These are phyloP conservation scores for Abrus precatorius DNA, from an alignment of 306 rosid genomes.

Conservation along the genomic window DNA sequence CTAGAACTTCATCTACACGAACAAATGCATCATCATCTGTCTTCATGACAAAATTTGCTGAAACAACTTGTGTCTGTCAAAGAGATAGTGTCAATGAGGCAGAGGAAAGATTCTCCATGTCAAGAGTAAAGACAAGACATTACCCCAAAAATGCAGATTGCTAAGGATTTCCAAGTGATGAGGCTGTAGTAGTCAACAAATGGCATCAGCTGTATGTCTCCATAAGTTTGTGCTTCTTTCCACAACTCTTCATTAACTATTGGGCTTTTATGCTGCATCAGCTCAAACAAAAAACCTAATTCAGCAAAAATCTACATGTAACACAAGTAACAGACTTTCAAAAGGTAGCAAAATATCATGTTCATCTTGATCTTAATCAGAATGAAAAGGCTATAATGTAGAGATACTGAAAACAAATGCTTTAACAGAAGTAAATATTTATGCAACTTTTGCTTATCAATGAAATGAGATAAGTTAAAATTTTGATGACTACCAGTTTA, in stretches of 20 bases:
- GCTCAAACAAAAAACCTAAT: constrained; percentile 50
- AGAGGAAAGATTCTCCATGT: constrained; percentile 36
- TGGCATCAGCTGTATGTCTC: constrained; percentile 97
- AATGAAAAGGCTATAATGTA: constrained; percentile 33
- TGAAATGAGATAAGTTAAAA: background rate
- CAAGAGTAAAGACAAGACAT: constrained; percentile 50
- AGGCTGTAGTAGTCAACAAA: constrained; percentile 97
- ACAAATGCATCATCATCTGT: constrained; percentile 99
- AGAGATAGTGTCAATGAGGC: constrained; percentile 52
- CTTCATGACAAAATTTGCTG: constrained; percentile 95
- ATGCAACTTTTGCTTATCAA: constrained; percentile 19
- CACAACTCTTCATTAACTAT: constrained; percentile 95
- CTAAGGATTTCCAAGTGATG: constrained; percentile 97
- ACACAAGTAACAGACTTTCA: constrained; percentile 28
- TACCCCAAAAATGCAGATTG: constrained; percentile 97
- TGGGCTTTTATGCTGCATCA: constrained; percentile 90
- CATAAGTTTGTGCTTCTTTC: constrained; percentile 91
- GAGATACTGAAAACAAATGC: constrained; percentile 27
- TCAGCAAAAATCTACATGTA: constrained; percentile 37
- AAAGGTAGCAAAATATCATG: constrained; percentile 1
- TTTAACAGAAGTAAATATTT: constrained; percentile 23
- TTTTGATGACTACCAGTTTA: constrained; percentile 36
- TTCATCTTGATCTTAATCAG: constrained; percentile 31
- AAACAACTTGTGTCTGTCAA: constrained; percentile 93
- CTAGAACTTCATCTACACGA: constrained; percentile 88